Conservation (phyloP, 2,329 filamentous ascomycete genomes). For the Nemania sp. region DNA sequence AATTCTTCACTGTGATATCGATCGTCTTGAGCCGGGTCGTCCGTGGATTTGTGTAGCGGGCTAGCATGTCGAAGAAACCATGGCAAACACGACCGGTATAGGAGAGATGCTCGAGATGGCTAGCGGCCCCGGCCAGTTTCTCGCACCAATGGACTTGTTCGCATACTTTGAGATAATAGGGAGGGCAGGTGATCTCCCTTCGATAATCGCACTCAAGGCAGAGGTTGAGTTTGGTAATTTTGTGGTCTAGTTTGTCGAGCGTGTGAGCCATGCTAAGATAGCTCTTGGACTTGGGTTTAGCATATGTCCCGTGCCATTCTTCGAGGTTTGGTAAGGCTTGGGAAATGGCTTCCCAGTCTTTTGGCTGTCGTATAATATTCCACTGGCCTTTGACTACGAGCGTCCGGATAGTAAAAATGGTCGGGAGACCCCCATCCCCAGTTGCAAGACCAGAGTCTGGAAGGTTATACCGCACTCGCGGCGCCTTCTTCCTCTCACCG, state of each 20-base stretch:
- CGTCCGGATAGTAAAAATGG: slow-evolving; percentile 62
- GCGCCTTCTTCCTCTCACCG: slow-evolving; percentile 76
- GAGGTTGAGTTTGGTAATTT: slow-evolving; percentile 66
- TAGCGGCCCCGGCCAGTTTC: slow-evolving; percentile 62
- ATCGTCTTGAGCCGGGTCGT: slow-evolving; percentile 63
- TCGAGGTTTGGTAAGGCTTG: slow-evolving; percentile 66
- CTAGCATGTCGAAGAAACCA: slow-evolving; percentile 65
- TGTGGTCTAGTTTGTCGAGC: slow-evolving; percentile 58
- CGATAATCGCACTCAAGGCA: slow-evolving; percentile 73
- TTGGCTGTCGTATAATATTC: slow-evolving; percentile 69
- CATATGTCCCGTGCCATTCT: slow-evolving; percentile 66
- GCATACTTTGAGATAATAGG: slow-evolving; percentile 63
- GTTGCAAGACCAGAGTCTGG: slow-evolving; percentile 29
- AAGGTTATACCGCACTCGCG: slow-evolving; percentile 62
- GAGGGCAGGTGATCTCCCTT: slow-evolving; percentile 62
- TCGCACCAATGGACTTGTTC: slow-evolving; percentile 67
- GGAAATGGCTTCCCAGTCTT: slow-evolving; percentile 65
- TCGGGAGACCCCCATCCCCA: slow-evolving; percentile 46
- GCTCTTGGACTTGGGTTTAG: slow-evolving; percentile 73
- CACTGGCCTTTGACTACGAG: slow-evolving; percentile 75
- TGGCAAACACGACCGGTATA: slow-evolving; percentile 75
- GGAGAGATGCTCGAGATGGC: slow-evolving; percentile 66
- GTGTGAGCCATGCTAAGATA: slow-evolving; percentile 71
- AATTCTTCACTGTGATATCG: slow-evolving; percentile 74
- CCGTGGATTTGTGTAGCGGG: slow-evolving; percentile 52